Conservation (phyloP, 2,329 filamentous ascomycete species). For the Calonectria crousiana region DNA sequence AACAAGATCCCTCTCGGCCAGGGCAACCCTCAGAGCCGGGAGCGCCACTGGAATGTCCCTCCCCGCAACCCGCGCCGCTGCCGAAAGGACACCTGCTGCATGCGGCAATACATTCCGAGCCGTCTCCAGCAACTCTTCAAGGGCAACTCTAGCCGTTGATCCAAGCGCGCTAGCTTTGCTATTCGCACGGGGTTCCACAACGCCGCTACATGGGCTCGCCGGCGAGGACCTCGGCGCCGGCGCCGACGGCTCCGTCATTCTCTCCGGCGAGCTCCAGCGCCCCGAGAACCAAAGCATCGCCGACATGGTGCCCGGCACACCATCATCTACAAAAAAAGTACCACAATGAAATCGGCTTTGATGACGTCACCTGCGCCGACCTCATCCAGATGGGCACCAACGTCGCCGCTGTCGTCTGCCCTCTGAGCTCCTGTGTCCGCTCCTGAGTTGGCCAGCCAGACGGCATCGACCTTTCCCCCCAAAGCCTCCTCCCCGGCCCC, state of each 20-base stretch:
- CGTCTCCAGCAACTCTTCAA: constrained; percentile 53
- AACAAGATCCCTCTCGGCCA: constrained; percentile 51
- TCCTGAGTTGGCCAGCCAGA: constrained; percentile 66
- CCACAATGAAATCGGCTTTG: constrained; percentile 45
- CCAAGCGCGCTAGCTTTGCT: constrained; percentile 56
- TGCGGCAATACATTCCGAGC: constrained; percentile 58
- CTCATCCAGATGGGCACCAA: constrained; percentile 66
- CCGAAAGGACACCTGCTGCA: constrained; percentile 56
- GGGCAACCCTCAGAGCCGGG: constrained; percentile 43
- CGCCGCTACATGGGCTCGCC: constrained; percentile 57
- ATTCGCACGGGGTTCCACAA: constrained; percentile 64
- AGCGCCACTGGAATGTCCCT: constrained; percentile 41
- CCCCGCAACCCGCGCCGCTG: constrained; percentile 43
- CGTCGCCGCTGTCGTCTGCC: constrained; percentile 62
- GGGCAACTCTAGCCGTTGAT: constrained; percentile 55
- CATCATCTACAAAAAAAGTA: constrained; percentile 57
- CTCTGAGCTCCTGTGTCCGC: constrained; percentile 60
- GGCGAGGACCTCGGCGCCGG: constrained; percentile 52
- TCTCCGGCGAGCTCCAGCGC: constrained; percentile 53
- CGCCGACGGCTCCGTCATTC: constrained; percentile 60
- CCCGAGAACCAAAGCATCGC: constrained; percentile 62
- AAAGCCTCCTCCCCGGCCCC: constrained; percentile 57
- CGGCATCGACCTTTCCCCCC: constrained; percentile 52
- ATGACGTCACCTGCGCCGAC: constrained; percentile 63
- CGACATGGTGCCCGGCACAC: constrained; percentile 54